Percentiles rank a stretch among this genome's conserved stretches.
phyloP scores from a whole-genome alignment of 305 asterid species.

The Solanum hybrid region DNA sequence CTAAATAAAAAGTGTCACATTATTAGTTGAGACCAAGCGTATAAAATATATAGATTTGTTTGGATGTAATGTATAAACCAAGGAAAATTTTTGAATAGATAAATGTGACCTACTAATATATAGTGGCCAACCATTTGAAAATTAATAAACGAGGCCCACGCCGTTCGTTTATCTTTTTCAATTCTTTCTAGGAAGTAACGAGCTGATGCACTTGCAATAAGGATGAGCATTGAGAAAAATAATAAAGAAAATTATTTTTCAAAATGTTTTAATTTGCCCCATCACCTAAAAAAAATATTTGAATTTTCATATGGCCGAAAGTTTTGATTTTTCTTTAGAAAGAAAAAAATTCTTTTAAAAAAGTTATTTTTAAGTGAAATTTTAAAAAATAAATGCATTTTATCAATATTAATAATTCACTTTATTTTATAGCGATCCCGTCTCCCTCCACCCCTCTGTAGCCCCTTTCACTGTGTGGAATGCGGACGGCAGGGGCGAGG shows the following conservation, averaged over 20 bases:
- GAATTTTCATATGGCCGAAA: background rate
- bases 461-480: background rate
- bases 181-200: background rate
- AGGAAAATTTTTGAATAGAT: background rate
- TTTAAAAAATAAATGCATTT: too few relatives aligned
- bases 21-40: background rate
- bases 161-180: background rate
- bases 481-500: background rate
- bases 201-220: background rate
- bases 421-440: background rate
- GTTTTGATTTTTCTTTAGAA: background rate
- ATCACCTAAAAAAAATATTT: background rate
- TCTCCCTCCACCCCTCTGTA: background rate
- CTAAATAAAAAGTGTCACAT: background rate
- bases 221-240: background rate
- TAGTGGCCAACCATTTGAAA: background rate
- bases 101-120: background rate
- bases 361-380: too few relatives aligned
- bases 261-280: background rate
- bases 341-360: background rate
- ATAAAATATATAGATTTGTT: too few relatives aligned
- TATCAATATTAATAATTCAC: background rate
- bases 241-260: background rate
- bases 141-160: background rate
- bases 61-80: background rate